Percentiles rank a stretch among this genome's conserved stretches.
phyloP scores from a whole-genome alignment of 106 monocot species.

The Dendrobium chrysotoxum region DNA sequence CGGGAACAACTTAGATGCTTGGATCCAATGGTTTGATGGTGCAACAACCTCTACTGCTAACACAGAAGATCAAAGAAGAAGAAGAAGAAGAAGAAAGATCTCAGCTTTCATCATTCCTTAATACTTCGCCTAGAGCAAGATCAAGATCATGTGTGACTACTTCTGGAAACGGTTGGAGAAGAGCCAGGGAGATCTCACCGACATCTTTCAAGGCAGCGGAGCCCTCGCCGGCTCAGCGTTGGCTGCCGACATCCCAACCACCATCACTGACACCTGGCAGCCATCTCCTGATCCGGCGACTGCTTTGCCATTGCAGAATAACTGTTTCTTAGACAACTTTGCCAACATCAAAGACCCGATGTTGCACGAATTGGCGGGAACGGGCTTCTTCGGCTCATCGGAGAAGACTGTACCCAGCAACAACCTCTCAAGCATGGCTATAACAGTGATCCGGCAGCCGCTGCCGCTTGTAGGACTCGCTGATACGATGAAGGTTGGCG shows the following conservation, averaged over 20 bases:
- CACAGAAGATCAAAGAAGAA: background rate
- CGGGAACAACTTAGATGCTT: background rate
- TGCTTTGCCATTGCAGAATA: background rate
- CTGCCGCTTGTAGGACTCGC: background rate
- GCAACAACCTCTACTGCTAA: background rate
- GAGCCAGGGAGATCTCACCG: conserved; percentile 36
- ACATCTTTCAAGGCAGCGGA: conserved; percentile 20
- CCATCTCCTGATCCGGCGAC: conserved; percentile 1
- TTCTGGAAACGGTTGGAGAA: conserved; percentile 7
- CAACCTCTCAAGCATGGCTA: background rate
- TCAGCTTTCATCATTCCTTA: background rate
- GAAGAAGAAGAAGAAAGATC: background rate
- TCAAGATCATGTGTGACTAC: background rate
- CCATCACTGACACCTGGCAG: conserved; percentile 2
- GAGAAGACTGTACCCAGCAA: conserved; percentile 10
- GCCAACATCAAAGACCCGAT: conserved; percentile 10
- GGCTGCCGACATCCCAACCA: background rate
- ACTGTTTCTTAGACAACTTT: conserved; percentile 24
- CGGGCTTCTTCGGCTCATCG: conserved; percentile 6
- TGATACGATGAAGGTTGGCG: conserved; percentile 9
- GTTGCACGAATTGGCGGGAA: conserved; percentile 15
- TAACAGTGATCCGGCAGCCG: background rate
- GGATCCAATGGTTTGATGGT: background rate
- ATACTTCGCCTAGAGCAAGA: background rate
- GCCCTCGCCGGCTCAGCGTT: background rate